phyloP scores from a whole-genome alignment of 352 stramenopile genomes.

The Thraustotheca clavata region DNA sequence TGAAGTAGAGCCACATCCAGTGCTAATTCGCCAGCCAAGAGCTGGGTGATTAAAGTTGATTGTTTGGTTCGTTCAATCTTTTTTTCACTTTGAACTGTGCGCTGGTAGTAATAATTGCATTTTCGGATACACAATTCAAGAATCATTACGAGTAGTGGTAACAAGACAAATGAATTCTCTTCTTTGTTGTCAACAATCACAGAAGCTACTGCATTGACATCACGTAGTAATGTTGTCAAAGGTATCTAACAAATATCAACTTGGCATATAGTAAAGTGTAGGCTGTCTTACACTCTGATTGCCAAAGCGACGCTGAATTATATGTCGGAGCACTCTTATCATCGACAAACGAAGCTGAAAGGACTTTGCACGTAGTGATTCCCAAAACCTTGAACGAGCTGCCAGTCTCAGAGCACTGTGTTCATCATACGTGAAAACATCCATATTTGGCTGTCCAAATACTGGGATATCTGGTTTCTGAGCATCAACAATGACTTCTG shows the following conservation, averaged over 20 bases:
- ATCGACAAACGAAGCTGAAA: background rate
- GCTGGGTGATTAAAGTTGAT: background rate
- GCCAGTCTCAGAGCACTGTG: background rate
- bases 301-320: background rate
- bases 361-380: background rate
- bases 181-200: background rate
- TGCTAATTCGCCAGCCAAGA: background rate
- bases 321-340: background rate
- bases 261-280: too few relatives aligned
- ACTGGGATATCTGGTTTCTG: too few relatives aligned
- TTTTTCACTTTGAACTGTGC: background rate
- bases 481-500: background rate
- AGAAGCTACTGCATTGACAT: background rate
- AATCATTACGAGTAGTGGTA: background rate
- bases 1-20: constrained; percentile 2
- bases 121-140: background rate
- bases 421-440: background rate
- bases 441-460: background rate
- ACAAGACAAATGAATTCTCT: background rate
- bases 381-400: constrained; percentile 13
- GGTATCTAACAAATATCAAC: too few relatives aligned
- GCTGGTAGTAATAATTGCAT: background rate
- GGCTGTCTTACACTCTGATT: too few relatives aligned
- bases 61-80: too few relatives aligned
- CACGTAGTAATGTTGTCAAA: background rate